These are phyloP conservation scores for Thinopyrum obtusiflorum DNA, from an alignment of 202 grass and related monocot genomes.

Conservation along the genomic window DNA sequence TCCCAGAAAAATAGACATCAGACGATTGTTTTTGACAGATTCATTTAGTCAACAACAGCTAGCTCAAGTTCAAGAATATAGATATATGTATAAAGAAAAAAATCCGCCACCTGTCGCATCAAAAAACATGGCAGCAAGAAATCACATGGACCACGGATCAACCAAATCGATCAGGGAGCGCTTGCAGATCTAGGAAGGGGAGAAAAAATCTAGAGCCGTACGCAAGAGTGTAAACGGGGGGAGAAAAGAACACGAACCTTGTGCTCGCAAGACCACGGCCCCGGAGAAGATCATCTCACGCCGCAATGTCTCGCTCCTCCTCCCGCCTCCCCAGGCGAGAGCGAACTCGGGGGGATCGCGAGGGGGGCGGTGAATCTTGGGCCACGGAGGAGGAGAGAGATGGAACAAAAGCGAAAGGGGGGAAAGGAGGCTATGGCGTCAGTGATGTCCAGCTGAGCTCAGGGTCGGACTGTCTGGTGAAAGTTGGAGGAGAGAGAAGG, in stretches of 20 bases:
- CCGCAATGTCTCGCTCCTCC: not conserved
- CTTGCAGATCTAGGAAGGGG: not conserved
- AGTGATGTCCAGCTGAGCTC: constrained; percentile 23
- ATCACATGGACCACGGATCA: not conserved
- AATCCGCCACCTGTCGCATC: not conserved
- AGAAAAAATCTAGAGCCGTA: not conserved
- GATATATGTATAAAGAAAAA: not conserved
- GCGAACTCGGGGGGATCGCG: not conserved
- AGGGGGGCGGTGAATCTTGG: not conserved
- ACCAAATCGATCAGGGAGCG: not conserved
- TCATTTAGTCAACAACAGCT: not conserved
- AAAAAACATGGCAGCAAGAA: constrained; percentile 21
- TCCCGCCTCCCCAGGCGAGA: not conserved
- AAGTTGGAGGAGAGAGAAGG: not conserved
- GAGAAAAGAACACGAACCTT: constrained; percentile 1
- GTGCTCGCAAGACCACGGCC: not conserved
- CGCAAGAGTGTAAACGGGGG: not conserved
- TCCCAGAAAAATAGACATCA: not conserved
- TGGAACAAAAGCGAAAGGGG: not conserved
- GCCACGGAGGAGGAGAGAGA: not conserved
- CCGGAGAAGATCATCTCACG: not conserved
- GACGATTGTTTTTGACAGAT: not conserved
- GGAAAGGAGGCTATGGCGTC: not conserved
- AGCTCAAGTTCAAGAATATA: not conserved
- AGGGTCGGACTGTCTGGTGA: constrained; percentile 1